Evolutionary conservation across 371 early-diverging fungal genomes (phyloP), one percentile per base, ranked within the genome.

Genomic region (Mortierella sp.): DNA sequence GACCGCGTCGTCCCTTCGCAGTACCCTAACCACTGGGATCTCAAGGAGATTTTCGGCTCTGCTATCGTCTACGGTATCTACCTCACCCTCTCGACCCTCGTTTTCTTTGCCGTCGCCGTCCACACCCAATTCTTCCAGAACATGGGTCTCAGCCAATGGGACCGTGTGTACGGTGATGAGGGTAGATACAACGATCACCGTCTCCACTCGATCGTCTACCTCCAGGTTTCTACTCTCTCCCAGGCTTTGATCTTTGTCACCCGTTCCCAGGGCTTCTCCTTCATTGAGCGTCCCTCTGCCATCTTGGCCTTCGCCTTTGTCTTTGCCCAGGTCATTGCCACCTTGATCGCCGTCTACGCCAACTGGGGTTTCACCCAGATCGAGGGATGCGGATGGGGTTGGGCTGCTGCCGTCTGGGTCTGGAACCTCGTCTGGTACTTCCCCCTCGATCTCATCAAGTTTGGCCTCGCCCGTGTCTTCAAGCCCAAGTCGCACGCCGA

Each of bases 221-320:
- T 96, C 74, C 94, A 96, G 80, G 94, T 96, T 77, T 96, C 96
- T 21, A 95, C 94, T 11, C 94, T 95, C 70, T 98, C 98, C 49
- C 98, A 98, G 88, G 97, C 97, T 90, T 96, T 97, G 44, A 98
- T 98, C 86, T 98, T 98, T 86, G 96, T 97, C 16, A 98, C 98
- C 16, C 94, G 98, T 76, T 87, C 97, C 3, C 90, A 95, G 14
- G 93, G 94, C 24, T 95, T 93, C 88, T 97, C 96, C 91, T 98
- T 95, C 94, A 93, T 92, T 74, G 95, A 93, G 74, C 86, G 94
- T 74, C 98, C 98, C 11, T 94, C 95, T 27, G 90, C 90, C 90
- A 88, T 91, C 60, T 97, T 98, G 88, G 93, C 94, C 16, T 85
- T 91, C 5, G 96, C 96, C 73, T 94, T 98, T 68, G 90, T 95